Conservation (phyloP, 2,329 filamentous ascomycete genomes). For the Alternaria burnsii region DNA sequence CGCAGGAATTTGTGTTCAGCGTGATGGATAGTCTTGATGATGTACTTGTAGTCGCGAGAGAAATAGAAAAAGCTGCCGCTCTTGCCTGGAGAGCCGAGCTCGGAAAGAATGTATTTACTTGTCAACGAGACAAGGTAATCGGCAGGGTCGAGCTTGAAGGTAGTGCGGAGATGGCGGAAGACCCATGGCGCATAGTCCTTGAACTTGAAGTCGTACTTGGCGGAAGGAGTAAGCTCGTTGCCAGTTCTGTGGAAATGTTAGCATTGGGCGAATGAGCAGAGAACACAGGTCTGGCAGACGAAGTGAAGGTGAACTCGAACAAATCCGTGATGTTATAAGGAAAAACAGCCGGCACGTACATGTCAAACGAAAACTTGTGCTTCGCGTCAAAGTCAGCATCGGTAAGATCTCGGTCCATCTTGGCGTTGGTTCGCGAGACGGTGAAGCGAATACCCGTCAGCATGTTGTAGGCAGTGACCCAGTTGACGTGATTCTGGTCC, state of each 20-base stretch:
- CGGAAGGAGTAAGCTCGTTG: slow-evolving; percentile 95
- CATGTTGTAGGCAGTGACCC: slow-evolving; percentile 99
- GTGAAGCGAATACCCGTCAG: slow-evolving; percentile 97
- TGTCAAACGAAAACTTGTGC: slow-evolving; percentile 99
- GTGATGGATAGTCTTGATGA: slow-evolving; percentile 99
- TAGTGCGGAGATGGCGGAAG: slow-evolving; percentile 86
- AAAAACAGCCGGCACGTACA: slow-evolving; percentile 66
- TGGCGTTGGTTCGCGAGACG: slow-evolving; percentile 95
- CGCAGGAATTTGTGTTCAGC: slow-evolving; percentile 88
- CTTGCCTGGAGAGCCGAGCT: slow-evolving; percentile 95
- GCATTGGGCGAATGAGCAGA: slow-evolving; percentile 1
- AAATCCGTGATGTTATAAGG: slow-evolving; percentile 23
- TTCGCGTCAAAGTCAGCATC: slow-evolving; percentile 92
- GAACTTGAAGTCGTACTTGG: slow-evolving; percentile 99
- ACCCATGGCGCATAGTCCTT: slow-evolving; percentile 99
- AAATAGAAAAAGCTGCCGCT: slow-evolving; percentile 99
- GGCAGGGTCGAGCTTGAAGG: slow-evolving; percentile 91
- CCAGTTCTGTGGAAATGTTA: slow-evolving; percentile 72
- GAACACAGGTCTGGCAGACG: slow-evolving; percentile 19
- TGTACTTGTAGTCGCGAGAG: slow-evolving; percentile 99
- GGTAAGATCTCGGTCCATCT: slow-evolving; percentile 88
- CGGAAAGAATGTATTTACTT: slow-evolving; percentile 97
- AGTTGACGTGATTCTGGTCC: slow-evolving; percentile 96
- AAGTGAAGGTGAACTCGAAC: slow-evolving; percentile 24
- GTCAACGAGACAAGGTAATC: slow-evolving; percentile 98